Conservation (phyloP, 441 rosid species). For the Kokia cookei region DNA sequence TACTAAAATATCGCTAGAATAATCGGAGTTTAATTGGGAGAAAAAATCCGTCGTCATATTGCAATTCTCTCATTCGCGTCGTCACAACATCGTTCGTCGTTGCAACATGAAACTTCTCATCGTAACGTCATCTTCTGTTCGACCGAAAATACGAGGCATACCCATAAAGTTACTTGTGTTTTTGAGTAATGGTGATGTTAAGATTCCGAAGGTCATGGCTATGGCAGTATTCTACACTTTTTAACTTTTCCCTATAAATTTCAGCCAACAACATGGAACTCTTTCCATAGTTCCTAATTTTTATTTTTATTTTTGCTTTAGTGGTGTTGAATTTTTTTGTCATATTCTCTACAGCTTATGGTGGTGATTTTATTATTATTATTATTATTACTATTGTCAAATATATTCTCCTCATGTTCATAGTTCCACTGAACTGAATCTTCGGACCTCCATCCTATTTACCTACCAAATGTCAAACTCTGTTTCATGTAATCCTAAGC, state of each 20-base stretch:
- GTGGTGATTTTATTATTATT: not conserved
- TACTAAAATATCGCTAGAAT: too few species aligned
- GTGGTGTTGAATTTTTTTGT: not conserved
- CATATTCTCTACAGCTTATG: not conserved
- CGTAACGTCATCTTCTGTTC: fast-evolving
- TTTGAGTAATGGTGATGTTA: not conserved
- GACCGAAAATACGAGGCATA: too few species aligned
- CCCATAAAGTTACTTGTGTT: too few species aligned
- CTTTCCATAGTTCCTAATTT: not conserved
- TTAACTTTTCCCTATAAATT: not conserved
- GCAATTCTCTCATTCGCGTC: too few species aligned
- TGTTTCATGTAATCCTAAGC: not conserved
- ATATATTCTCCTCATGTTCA: not conserved
- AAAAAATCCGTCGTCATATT: too few species aligned
- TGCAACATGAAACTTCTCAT: too few species aligned
- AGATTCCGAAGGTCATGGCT: not conserved
- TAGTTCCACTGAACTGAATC: not conserved
- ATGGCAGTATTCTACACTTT: not conserved
- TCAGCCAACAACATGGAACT: not conserved
- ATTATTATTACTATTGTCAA: too few species aligned
- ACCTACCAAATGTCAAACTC: not conserved
- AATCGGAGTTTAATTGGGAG: too few species aligned
- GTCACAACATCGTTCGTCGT: too few species aligned
- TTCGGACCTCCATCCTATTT: not conserved
- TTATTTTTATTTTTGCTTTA: not conserved